Conservation (phyloP, 2,329 filamentous ascomycete genomes). For the Pseudopyricularia javanii region DNA sequence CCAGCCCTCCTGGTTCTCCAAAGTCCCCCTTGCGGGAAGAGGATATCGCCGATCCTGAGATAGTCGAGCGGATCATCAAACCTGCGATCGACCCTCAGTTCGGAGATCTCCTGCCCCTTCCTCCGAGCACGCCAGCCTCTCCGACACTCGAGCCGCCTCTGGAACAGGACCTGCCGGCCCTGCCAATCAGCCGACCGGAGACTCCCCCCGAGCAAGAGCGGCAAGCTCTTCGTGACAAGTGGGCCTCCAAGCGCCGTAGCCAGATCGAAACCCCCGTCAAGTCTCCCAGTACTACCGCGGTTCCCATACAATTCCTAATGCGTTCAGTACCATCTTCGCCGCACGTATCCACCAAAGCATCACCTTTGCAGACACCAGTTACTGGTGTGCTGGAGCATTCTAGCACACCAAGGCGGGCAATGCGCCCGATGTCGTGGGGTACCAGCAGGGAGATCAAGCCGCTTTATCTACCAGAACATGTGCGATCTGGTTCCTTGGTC, state of each 20-base stretch:
- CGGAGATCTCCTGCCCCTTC: constrained; percentile 51
- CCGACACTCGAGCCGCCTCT: constrained; percentile 21
- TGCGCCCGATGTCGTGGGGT: constrained; percentile 49
- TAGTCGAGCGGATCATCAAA: constrained; percentile 44
- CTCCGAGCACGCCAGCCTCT: constrained; percentile 44
- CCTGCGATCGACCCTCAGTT: constrained; percentile 56
- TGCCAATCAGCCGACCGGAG: constrained; percentile 49
- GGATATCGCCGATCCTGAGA: constrained; percentile 42
- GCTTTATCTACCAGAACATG: constrained; percentile 66
- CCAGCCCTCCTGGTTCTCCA: constrained; percentile 3
- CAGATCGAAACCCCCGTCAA: constrained; percentile 32
- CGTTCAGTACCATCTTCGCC: constrained; percentile 32
- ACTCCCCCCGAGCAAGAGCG: constrained; percentile 38
- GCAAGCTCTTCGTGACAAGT: constrained; percentile 23
- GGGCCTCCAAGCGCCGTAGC: constrained; percentile 36
- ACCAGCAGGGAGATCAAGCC: constrained; percentile 63
- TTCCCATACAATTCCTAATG: constrained; percentile 43
- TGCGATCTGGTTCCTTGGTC: constrained; percentile 18
- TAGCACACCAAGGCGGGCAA: constrained; percentile 21
- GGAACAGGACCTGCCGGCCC: constrained; percentile 30
- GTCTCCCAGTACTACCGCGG: constrained; percentile 43
- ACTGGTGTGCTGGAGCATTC: constrained; percentile 3
- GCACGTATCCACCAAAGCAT: constrained; percentile 21
- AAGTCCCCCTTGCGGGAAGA: constrained; percentile 2
- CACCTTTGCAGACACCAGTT: constrained; percentile 18